Base-by-base conservation (phyloP, 257 asterid genomes). In the Petunia axillaris region DNA sequence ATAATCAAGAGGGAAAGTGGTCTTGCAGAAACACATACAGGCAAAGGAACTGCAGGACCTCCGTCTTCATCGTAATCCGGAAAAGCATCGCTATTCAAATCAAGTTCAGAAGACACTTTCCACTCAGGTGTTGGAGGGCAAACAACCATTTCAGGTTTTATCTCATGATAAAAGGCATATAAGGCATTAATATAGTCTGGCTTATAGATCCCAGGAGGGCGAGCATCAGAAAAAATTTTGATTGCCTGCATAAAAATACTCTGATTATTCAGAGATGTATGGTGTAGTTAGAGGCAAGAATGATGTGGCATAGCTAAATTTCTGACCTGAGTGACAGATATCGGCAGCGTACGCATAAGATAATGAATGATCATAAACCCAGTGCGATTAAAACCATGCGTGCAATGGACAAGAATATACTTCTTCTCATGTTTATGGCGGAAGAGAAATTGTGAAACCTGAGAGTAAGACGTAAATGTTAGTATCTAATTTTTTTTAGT, bases 351-450 rank as follows among this genome's bases (percentile, higher is more conserved):
- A 54, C 99, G 95, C 99, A 96, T 94, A 76, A 96, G 98, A 88
- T 87, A 96, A 83, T 96, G 98, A 84, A 91, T 84, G 59, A 94
- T 91, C 99, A 96, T 96, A 86, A 84, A 96, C 83, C 99, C 99
- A 54, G 99, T 96, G 76, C 98, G 98, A 82, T 96, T 96, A 84
- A 94, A 98, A 82, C 99, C 99, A 86, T 96, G 99, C 0, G 99
- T 96, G 89, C 99, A 96, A 82, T 96, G 99, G 55, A 94, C 97
- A 84, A 96, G 90, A 86, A 96, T 88, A 85, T 89, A 81, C 80
- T 94, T 96, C 85, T 91, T 94, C 4, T 88, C 76, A 50, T 84
- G 93, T 87, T 89, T 94, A 62, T 94, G 98, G 65, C 98, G 90
- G 43, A 86, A 81, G 85, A 92, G 88, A 85, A 94, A 96, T 83